A percentile compares a stretch with the other conserved stretches of the same genome.
These are phyloP conservation scores for Prunus fruticosa DNA, from an alignment of 306 rosid genomes.

Conservation along the genomic window DNA sequence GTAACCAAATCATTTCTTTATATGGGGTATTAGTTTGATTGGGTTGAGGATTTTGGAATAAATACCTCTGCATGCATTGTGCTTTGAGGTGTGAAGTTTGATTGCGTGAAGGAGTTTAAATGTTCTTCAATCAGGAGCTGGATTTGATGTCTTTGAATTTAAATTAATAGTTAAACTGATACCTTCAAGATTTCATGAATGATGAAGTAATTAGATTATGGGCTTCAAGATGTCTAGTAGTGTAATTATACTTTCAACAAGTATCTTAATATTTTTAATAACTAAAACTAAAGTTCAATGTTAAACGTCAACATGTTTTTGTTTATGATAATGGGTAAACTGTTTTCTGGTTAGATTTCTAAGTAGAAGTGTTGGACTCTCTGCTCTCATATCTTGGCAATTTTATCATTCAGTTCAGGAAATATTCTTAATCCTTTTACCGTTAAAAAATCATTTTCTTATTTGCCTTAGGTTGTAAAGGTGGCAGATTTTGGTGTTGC, in stretches of 20 bases:
- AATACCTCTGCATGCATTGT: background rate
- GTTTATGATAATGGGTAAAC: background rate
- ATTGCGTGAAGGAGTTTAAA: background rate
- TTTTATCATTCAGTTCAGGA: background rate
- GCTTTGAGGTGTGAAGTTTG: background rate
- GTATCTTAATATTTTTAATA: background rate
- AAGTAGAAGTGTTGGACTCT: background rate
- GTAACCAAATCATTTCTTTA: background rate
- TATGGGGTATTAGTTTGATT: background rate
- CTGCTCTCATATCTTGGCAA: background rate
- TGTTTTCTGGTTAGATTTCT: background rate
- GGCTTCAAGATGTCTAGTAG: background rate
- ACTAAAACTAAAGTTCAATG: background rate
- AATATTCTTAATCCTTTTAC: background rate
- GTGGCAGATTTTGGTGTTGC: conserved; percentile 99
- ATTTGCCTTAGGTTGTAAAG: conserved; percentile 73
- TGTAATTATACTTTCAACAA: background rate
- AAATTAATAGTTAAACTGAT: background rate
- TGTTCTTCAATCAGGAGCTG: background rate
- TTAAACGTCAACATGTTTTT: background rate
- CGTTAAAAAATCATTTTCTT: background rate
- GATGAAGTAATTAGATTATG: background rate
- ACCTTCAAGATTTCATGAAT: background rate
- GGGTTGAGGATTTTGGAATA: background rate
- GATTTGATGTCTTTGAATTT: background rate